Evolutionary conservation across 2,329 filamentous ascomycete genomes (phyloP).

Genomic region (Botryotinia globosa): DNA sequence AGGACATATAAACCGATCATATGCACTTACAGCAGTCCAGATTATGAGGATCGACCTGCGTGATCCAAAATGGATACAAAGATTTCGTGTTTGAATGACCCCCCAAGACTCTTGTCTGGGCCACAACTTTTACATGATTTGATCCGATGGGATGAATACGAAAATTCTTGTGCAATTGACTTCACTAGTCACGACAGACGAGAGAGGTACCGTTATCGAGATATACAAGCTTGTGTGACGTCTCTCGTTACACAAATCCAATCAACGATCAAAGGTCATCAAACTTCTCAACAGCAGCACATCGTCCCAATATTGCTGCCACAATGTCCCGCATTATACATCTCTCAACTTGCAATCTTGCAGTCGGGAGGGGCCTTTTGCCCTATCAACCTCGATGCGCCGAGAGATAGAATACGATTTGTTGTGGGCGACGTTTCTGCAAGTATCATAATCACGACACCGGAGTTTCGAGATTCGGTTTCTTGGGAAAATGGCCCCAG

Average conservation of each 20-base stretch:
- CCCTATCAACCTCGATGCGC: constrained; percentile 75
- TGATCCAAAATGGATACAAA: constrained; percentile 29
- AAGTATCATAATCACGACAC: constrained; percentile 62
- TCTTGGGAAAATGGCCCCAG: constrained; percentile 39
- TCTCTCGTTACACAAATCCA: constrained; percentile 28
- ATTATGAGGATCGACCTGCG: constrained; percentile 23
- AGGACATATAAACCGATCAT: background rate
- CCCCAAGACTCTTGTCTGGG: constrained; percentile 51
- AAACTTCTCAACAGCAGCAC: constrained; percentile 37
- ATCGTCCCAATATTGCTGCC: constrained; percentile 75
- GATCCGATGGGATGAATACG: constrained; percentile 46
- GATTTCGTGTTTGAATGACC: constrained; percentile 57
- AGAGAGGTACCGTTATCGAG: constrained; percentile 34
- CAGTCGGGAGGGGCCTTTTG: constrained; percentile 85
- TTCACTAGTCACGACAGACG: constrained; percentile 50
- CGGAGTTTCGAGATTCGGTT: constrained; percentile 44
- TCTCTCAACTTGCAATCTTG: constrained; percentile 72
- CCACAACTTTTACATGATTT: constrained; percentile 61
- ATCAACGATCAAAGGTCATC: constrained; percentile 24
- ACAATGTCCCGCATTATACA: constrained; percentile 74
- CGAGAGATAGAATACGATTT: constrained; percentile 72
- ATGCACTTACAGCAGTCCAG: constrained; percentile 5
- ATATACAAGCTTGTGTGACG: constrained; percentile 44
- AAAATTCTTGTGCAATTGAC: constrained; percentile 56
- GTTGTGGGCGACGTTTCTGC: constrained; percentile 77